Base-by-base conservation (phyloP, 2,329 filamentous ascomycete species). In the Cordyceps tenuipes region DNA sequence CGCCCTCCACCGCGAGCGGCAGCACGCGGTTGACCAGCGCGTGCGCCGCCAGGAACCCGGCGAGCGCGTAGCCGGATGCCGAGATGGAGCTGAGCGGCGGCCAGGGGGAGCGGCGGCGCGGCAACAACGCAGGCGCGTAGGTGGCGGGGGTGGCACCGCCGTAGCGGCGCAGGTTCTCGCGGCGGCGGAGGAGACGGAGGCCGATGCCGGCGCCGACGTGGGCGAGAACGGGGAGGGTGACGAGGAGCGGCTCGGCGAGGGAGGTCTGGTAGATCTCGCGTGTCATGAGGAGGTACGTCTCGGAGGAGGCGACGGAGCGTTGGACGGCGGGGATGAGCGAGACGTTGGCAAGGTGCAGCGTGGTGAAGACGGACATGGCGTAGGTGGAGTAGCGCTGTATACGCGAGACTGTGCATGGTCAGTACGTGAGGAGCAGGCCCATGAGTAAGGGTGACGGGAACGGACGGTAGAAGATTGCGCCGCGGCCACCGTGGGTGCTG, bases 351-450 rank as follows among this genome's bases (percentile, higher is more conserved):
- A 94, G 78, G 75, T 96, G 91, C 61, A 94, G 79, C 34, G 84
- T 79, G 39, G 87, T 81, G 76, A 93, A 96, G 65, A 90, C 76
- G 63, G 84, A 84, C 69, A 90, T 92, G 64, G 89, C 85, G 76
- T 96, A 95, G 65, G 89, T 91, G 1, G 91, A 94, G 78, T 96
- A 96, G 71, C 85, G 88, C 73, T 97, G 94, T 41, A 94, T 79
- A 52, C 89, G 84, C 5, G 81, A 81, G 57, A 95, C 88, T 90
- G 29, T 0, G 19, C 62, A 46, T 1, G 23, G 23, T 23, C 4
- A 23, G 23, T 23, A 23, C 23, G 23, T 2, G 23, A 23, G 23
- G 23, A 23, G 23, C 23, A 23, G 23, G 2, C 3, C 23, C 23
- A 23, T 23, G 23, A 23, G 23, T 3, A 23, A 23, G 3, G 23